Evolutionary conservation across 2,329 filamentous ascomycete species (phyloP), one percentile per base, ranked within the genome.

Genomic region (Botrytis squamosa): DNA sequence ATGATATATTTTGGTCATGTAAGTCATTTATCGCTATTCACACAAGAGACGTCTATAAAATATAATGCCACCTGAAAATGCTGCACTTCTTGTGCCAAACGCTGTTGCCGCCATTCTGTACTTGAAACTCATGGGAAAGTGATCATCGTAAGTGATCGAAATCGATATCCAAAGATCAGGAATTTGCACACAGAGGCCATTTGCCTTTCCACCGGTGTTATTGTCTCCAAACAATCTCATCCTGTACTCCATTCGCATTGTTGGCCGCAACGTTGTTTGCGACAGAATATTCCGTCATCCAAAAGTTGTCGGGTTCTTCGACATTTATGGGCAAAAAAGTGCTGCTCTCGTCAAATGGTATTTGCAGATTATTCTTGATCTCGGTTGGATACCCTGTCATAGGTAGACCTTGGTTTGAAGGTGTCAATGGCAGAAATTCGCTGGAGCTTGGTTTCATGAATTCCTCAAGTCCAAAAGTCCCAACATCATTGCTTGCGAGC

Each of bases 381-480:
- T 80, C 76, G 14, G 77, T 74, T 4, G 67, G 22, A 52, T 74
- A 79, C 22, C 70, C 73, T 44, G 72, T 71, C 20, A 73, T 75
- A 20, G 77, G 74, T 20, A 81, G 71, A 36, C 78, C 74, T 49
- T 79, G 73, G 40, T 76, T 77, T 25, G 70, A 62, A 52, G 57
- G 64, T 14, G 68, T 40, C 62, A 74, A 25, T 29, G 72, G 60
- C 65, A 66, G 9, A 49, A 66, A 78, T 16, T 70, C 66, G 33
- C 73, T 77, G 14, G 75, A 68, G 22, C 76, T 73, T 25, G 76
- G 75, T 77, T 87, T 86, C 77, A 87, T 85, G 79, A 89, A 88
- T 73, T 86, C 86, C 74, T 88, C 85, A 76, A 88, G 86, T 77
- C 89, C 88, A 73, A 89, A 84, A 76, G 82, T 83, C 67, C 83